Conservation (phyloP, 1,284 basidiomycete species). For the Cryptococcus sp. region DNA sequence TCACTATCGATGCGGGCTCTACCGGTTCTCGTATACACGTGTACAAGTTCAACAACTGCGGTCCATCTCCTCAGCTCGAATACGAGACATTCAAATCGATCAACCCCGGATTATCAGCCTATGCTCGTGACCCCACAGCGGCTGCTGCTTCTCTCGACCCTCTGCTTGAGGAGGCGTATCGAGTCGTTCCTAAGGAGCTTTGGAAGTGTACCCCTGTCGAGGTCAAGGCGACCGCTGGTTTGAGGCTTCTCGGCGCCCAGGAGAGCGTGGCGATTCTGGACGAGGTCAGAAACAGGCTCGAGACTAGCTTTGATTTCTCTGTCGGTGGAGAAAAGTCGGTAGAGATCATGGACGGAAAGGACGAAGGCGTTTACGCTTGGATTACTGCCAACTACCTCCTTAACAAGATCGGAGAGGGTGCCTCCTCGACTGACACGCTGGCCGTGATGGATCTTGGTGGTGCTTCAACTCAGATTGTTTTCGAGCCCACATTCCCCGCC, state of each 20-base stretch:
- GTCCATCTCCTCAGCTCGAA: conserved; percentile 75
- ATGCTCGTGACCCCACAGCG: conserved; percentile 60
- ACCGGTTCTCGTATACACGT: conserved; percentile 96
- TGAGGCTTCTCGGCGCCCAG: conserved; percentile 70
- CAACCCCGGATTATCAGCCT: conserved; percentile 78
- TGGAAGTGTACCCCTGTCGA: conserved; percentile 80
- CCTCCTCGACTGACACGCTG: conserved; percentile 64
- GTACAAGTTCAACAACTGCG: conserved; percentile 96
- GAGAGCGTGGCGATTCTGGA: conserved; percentile 75
- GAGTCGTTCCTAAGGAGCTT: conserved; percentile 71
- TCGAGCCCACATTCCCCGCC: conserved; percentile 73
- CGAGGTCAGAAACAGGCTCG: conserved; percentile 70
- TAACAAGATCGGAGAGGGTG: conserved; percentile 65
- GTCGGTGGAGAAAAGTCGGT: conserved; percentile 66
- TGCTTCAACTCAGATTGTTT: conserved; percentile 96
- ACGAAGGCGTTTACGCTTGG: conserved; percentile 96
- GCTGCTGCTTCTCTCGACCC: conserved; percentile 81
- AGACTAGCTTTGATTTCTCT: conserved; percentile 71
- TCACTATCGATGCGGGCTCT: conserved; percentile 98
- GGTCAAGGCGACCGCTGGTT: conserved; percentile 93
- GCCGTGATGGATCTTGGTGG: conserved; percentile 96
- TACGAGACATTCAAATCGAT: conserved; percentile 90
- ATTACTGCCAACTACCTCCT: conserved; percentile 95
- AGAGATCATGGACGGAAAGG: conserved; percentile 91
- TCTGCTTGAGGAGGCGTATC: conserved; percentile 76